Evolutionary conservation across 2,329 filamentous ascomycete species (phyloP).

Genomic region (Talaromyces atroroseus): DNA sequence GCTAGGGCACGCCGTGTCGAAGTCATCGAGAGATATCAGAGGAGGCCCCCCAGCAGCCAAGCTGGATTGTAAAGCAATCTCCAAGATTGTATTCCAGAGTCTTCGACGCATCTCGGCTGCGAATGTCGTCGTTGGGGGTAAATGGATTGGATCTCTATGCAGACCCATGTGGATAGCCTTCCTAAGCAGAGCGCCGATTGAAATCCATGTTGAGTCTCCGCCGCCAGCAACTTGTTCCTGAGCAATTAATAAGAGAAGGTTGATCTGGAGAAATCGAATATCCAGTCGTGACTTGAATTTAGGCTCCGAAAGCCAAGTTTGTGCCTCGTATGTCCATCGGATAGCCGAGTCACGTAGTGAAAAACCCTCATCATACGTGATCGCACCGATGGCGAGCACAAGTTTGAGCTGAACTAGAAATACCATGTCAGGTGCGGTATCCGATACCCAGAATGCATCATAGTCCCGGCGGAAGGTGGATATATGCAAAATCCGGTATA

Average conservation of each 20-base stretch:
- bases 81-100: constrained; percentile 34
- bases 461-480: constrained; percentile 54
- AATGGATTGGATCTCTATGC: constrained; percentile 26
- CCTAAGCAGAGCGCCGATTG: constrained; percentile 26
- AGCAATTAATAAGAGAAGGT: constrained; percentile 30
- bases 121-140: constrained; percentile 13
- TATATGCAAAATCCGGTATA: constrained; percentile 53
- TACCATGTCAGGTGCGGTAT: constrained; percentile 26
- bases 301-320: constrained; percentile 25
- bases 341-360: constrained; percentile 46
- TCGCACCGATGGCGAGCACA: constrained; percentile 53
- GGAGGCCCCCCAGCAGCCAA: constrained; percentile 28
- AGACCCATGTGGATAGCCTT: constrained; percentile 29
- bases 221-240: constrained; percentile 27
- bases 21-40: constrained; percentile 26
- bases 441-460: constrained; percentile 45
- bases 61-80: constrained; percentile 27
- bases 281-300: constrained; percentile 23
- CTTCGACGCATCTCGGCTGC: constrained; percentile 25
- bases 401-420: constrained; percentile 56
- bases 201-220: constrained; percentile 32
- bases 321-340: constrained; percentile 24
- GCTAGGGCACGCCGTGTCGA: constrained; percentile 24
- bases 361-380: constrained; percentile 47
- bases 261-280: constrained; percentile 24